Evolutionary conservation across 2,329 filamentous ascomycete species (phyloP).

Genomic region (Alternaria sp.): DNA sequence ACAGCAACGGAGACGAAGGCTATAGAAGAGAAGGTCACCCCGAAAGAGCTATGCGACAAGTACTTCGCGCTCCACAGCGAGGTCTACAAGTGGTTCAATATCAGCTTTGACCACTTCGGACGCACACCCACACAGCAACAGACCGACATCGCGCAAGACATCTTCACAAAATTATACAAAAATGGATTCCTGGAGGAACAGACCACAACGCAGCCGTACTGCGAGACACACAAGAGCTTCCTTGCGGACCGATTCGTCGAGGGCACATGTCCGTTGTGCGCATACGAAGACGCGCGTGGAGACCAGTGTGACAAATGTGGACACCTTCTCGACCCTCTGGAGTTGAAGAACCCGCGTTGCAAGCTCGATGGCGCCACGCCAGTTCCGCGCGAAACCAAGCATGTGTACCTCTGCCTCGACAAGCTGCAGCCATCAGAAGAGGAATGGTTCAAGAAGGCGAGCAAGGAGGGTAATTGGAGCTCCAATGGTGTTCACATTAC

Average conservation of each 20-base stretch:
- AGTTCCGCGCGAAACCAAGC: conserved; percentile 81
- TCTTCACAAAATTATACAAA: conserved; percentile 85
- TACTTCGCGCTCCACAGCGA: conserved; percentile 89
- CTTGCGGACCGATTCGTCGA: conserved; percentile 72
- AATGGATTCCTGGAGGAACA: conserved; percentile 89
- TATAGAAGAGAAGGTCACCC: conserved; percentile 82
- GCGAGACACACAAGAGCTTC: conserved; percentile 66
- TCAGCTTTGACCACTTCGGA: conserved; percentile 93
- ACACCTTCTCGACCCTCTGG: conserved; percentile 56
- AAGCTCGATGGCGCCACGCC: conserved; percentile 88
- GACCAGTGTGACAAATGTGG: conserved; percentile 62
- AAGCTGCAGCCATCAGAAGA: conserved; percentile 78
- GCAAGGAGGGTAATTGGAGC: conserved; percentile 77
- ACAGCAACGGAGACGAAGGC: conserved; percentile 97
- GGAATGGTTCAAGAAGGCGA: conserved; percentile 76
- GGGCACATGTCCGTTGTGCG: conserved; percentile 76
- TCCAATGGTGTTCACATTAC: conserved; percentile 78
- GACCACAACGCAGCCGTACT: conserved; percentile 88
- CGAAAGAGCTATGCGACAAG: conserved; percentile 86
- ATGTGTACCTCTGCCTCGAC: conserved; percentile 87
- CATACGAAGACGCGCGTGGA: conserved; percentile 59
- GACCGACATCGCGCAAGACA: conserved; percentile 89
- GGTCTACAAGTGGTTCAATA: conserved; percentile 95
- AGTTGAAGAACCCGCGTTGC: conserved; percentile 70
- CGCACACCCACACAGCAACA: conserved; percentile 88